Evolutionary conservation across 2,329 filamentous ascomycete species (phyloP).

Genomic region (Trematosphaeria pertusa): DNA sequence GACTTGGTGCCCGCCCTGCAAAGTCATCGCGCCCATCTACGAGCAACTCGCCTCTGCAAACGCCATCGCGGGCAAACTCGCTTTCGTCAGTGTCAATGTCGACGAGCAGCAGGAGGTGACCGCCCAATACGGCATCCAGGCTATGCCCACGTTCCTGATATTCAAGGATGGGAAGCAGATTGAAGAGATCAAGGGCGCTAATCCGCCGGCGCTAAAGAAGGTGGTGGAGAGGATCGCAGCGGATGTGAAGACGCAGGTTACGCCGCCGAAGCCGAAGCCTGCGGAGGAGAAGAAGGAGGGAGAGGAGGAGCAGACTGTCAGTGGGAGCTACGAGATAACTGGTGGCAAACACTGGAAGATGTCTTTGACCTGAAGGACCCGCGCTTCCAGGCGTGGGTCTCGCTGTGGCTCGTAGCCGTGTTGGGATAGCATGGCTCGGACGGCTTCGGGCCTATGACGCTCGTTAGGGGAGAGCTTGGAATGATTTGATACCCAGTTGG

Average conservation of each 20-base stretch:
- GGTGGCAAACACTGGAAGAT: constrained; percentile 37
- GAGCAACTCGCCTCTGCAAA: constrained; percentile 59
- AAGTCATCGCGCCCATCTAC: constrained; percentile 60
- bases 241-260: constrained; percentile 17
- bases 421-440: too few species aligned
- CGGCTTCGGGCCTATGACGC: too few species aligned
- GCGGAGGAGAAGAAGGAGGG: constrained; percentile 15
- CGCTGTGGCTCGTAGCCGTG: too few species aligned
- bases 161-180: constrained; percentile 42
- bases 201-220: constrained; percentile 33
- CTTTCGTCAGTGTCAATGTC: constrained; percentile 63
- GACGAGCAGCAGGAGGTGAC: constrained; percentile 60
- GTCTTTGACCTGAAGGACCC: constrained; percentile 26
- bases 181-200: constrained; percentile 39
- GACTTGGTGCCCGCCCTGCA: constrained; percentile 65
- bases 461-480: background rate
- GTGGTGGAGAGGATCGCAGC: constrained; percentile 28
- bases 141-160: constrained; percentile 47
- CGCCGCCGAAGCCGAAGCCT: constrained; percentile 9
- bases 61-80: constrained; percentile 51
- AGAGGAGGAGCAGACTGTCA: constrained; percentile 38
- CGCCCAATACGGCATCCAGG: constrained; percentile 56
- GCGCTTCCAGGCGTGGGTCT: too few species aligned
- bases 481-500: constrained; percentile 1
- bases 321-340: constrained; percentile 44